Conservation (phyloP, 768 basidiomycete species). For the Pleurotus sapidus region DNA sequence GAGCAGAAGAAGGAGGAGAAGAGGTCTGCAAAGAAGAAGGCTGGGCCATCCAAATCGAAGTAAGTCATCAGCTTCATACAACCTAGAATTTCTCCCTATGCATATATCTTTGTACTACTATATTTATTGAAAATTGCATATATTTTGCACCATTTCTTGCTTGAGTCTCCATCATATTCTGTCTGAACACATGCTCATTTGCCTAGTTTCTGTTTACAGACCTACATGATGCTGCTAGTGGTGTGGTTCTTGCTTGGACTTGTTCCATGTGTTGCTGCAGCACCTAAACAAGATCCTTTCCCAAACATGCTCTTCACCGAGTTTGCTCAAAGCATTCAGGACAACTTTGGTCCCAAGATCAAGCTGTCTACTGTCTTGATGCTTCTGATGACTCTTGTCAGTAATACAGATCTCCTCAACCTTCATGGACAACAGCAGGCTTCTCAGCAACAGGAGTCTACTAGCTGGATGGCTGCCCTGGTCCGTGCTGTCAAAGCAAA, state of each 20-base stretch:
- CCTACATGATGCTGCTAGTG: not conserved
- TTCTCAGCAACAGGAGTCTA: not conserved
- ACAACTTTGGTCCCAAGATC: slow-evolving; percentile 11
- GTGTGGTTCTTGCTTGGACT: not conserved
- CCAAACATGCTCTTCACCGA: too few relatives aligned
- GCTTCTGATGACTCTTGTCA: slow-evolving; percentile 11
- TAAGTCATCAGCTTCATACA: too few relatives aligned
- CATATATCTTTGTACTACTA: too few relatives aligned
- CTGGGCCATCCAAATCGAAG: too few relatives aligned
- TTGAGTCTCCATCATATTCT: too few relatives aligned
- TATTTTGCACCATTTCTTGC: too few relatives aligned
- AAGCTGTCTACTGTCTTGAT: slow-evolving; percentile 14
- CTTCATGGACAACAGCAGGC: slow-evolving; percentile 13
- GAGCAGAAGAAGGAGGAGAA: too few relatives aligned
- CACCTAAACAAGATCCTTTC: not conserved
- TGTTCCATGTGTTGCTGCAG: slow-evolving; percentile 1
- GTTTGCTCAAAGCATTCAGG: slow-evolving; percentile 6
- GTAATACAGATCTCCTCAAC: slow-evolving; percentile 12
- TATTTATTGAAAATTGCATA: too few relatives aligned
- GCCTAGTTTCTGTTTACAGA: too few relatives aligned
- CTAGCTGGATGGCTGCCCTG: not conserved
- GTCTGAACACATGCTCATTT: too few relatives aligned
- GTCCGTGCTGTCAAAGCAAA: not conserved
- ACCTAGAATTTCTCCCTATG: too few relatives aligned
- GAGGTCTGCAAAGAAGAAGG: too few relatives aligned